Base-by-base conservation (phyloP, 2,329 filamentous ascomycete genomes). In the Colletotrichum melonis region DNA sequence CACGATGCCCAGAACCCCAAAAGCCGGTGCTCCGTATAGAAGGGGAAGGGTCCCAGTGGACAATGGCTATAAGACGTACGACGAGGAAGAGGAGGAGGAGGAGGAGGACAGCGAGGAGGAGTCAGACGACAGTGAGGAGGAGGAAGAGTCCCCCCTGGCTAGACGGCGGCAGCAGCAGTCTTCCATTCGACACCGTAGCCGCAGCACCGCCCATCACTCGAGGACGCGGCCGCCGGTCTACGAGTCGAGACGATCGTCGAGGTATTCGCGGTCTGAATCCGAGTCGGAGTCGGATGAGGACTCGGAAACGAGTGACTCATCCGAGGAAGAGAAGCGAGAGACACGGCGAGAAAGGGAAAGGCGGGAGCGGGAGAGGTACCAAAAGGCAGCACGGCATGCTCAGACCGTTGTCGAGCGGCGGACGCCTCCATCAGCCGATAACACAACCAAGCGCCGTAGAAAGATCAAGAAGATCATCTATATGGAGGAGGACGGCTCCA, bases 211-310 rank as follows among this genome's bases (percentile, higher is more conserved):
- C 32, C 81, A 82, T 73, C 82, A 81, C 49, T 85, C 84, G 4
- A 83, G 82, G 28, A 82, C 81, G 22, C 71, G 56, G n/a, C 67
- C 49, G 42, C 67, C 35, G 42, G 11, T 54, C 24, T 38, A 71
- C 7, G 77, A 78, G 26, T 83, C 84, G 54, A 79, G 78, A 66
- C 77, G 78, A 52, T 83, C 80, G 30, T 83, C 78, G 65, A 79
- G 78, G 57, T 82, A 78, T 62, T 84, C 57, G 22, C 57, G 35
- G 19, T 58, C 63, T n/a, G n/a, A 38, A 38, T 65, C 83, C 3
- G 77, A 81, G 8, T 81, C 78, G 63, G 84, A 82, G 30, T 83
- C 83, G 6, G 84, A 84, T 24, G 79, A 79, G 52, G 83, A 83
- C 16, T 83, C 82, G n/a, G 81, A 81, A n/a, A 78, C 78, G 5